Evolutionary conservation across 2,329 filamentous ascomycete species (phyloP).

Genomic region (Clarireedia paspali): DNA sequence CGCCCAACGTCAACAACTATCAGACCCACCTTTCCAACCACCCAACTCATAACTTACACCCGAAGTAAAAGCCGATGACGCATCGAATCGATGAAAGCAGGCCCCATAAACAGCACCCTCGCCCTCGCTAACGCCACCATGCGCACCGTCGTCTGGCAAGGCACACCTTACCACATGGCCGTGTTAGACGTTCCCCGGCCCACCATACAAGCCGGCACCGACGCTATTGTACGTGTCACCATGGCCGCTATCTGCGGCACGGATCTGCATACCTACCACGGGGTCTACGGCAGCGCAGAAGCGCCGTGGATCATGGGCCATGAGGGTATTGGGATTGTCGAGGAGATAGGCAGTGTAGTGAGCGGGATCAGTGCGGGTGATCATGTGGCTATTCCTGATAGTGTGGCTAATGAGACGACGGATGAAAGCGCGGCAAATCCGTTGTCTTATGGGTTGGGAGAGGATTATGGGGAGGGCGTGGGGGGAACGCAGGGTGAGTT

Average conservation of each 20-base stretch:
- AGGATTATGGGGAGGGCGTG: too few relatives aligned
- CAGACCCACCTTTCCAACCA: too few relatives aligned
- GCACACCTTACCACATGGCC: constrained; percentile 37
- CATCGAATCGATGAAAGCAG: too few relatives aligned
- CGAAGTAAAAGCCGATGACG: too few relatives aligned
- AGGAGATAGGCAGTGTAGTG: constrained; percentile 59
- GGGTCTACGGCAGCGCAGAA: constrained; percentile 50
- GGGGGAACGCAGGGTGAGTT: too few relatives aligned
- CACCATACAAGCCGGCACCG: constrained; percentile 44
- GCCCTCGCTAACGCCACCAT: not conserved
- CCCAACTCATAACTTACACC: too few relatives aligned
- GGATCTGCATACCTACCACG: constrained; percentile 53
- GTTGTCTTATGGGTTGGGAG: too few relatives aligned
- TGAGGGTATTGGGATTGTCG: constrained; percentile 75
- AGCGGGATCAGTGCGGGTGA: constrained; percentile 66
- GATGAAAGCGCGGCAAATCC: constrained; percentile 57
- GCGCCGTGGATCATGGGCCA: constrained; percentile 46
- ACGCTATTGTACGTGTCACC: constrained; percentile 37
- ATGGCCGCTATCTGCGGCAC: constrained; percentile 27
- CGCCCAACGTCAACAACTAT: too few relatives aligned
- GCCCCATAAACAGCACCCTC: too few relatives aligned
- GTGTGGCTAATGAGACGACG: constrained; percentile 41
- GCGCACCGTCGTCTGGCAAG: constrained; percentile 6
- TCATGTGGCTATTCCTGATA: constrained; percentile 76
- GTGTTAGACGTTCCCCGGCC: constrained; percentile 52